phyloP scores from a whole-genome alignment of 2,329 filamentous ascomycete species.

The Arachnopeziza araneosa region DNA sequence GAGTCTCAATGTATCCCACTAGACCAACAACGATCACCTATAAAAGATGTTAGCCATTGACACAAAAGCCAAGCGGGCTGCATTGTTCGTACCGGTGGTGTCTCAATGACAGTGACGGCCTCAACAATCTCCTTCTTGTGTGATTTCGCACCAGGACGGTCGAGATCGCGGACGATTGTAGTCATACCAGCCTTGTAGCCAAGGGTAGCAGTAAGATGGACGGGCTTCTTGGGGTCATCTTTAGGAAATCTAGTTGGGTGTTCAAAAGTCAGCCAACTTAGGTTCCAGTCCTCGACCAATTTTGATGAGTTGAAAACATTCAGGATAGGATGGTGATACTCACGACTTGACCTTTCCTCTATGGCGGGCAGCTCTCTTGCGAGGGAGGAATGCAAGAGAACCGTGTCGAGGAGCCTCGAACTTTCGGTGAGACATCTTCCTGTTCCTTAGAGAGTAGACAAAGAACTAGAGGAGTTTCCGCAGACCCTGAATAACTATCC shows the following conservation, averaged over 20 bases:
- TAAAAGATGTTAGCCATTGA: constrained; percentile 63
- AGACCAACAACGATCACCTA: constrained; percentile 99
- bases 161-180: constrained; percentile 92
- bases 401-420: constrained; percentile 80
- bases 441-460: not conserved
- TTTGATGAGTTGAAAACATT: not conserved
- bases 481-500: too few relatives aligned
- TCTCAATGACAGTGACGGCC: constrained; percentile 83
- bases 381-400: constrained; percentile 79
- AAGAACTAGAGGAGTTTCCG: too few relatives aligned
- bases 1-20: constrained; percentile 99
- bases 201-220: constrained; percentile 96
- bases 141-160: constrained; percentile 97
- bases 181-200: constrained; percentile 99
- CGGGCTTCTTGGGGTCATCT: constrained; percentile 99
- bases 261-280: constrained; percentile 9
- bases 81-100: constrained; percentile 89
- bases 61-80: constrained; percentile 71
- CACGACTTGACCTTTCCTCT: constrained; percentile 98
- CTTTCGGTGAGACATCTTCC: constrained; percentile 26
- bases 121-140: constrained; percentile 99
- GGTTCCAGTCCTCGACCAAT: not conserved
- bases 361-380: constrained; percentile 92
- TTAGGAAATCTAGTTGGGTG: constrained; percentile 72
- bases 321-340: constrained; percentile 36